Evolutionary conservation across 2,329 filamentous ascomycete species (phyloP).

Genomic region (Coniella lustricola): DNA sequence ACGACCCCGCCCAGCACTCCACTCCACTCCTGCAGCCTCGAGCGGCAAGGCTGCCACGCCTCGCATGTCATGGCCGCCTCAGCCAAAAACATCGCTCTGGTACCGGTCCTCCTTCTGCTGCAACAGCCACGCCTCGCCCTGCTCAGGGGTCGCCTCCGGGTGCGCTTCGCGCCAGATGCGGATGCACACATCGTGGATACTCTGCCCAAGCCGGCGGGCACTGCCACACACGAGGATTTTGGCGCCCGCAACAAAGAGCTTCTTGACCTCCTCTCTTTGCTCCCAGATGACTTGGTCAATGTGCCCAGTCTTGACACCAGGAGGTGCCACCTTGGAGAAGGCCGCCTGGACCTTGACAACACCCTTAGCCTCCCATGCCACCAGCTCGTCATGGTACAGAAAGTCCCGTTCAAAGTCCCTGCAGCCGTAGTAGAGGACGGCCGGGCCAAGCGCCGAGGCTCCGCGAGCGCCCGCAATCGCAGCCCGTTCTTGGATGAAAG

Average conservation of each 20-base stretch:
- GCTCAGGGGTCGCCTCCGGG: conserved; percentile 9
- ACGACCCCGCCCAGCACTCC: too few relatives aligned
- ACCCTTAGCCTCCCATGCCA: conserved; percentile 17
- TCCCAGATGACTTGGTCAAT: conserved; percentile 17
- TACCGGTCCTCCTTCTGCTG: conserved; percentile 17
- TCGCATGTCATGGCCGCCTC: background rate
- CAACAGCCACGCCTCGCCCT: conserved; percentile 16
- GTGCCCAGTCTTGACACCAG: conserved; percentile 3
- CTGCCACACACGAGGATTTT: conserved; percentile 17
- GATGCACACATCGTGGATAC: conserved; percentile 12
- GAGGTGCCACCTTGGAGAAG: conserved; percentile 2
- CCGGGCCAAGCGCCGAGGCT: conserved; percentile 24
- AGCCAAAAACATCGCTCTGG: conserved; percentile 18
- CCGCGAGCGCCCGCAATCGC: conserved; percentile 26
- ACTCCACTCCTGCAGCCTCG: background rate
- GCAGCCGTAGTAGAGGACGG: conserved; percentile 36
- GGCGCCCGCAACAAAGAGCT: conserved; percentile 12
- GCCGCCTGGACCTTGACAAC: conserved; percentile 11
- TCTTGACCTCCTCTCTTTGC: conserved; percentile 13
- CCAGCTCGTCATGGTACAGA: conserved; percentile 22
- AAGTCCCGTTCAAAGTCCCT: conserved; percentile 29
- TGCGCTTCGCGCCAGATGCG: conserved; percentile 17
- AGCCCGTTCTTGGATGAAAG: conserved; percentile 30
- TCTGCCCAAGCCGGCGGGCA: conserved; percentile 14
- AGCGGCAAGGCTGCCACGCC: background rate